Conservation (phyloP, 202 grass and related monocot genomes). For the Elaeis oleifera region DNA sequence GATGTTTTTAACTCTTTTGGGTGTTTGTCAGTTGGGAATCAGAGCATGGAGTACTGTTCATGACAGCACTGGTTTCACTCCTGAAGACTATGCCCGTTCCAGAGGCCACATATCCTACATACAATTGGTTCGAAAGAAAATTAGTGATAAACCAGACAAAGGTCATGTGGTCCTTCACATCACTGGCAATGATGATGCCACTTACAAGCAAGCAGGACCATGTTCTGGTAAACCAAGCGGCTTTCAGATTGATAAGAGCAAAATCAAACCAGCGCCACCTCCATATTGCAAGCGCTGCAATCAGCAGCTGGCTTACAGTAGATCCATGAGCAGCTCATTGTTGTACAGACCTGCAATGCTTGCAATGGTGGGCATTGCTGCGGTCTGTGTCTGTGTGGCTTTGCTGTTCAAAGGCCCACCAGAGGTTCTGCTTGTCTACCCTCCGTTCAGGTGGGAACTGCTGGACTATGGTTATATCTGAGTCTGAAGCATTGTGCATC, state of each 20-base stretch:
- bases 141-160: constrained; percentile 49
- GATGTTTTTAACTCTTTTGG: neutral
- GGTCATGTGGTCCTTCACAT: constrained; percentile 58
- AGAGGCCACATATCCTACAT: constrained; percentile 51
- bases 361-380: constrained; percentile 71
- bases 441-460: constrained; percentile 88
- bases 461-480: constrained; percentile 72
- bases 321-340: constrained; percentile 38
- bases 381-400: constrained; percentile 82
- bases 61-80: constrained; percentile 54
- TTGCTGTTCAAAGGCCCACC: constrained; percentile 75
- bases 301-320: constrained; percentile 33
- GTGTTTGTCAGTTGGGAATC: constrained; percentile 51
- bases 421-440: constrained; percentile 55
- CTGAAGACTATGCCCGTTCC: constrained; percentile 69
- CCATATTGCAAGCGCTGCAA: constrained; percentile 59
- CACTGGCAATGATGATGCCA: neutral
- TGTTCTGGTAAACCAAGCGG: constrained; percentile 32
- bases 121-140: constrained; percentile 75
- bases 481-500: neutral
- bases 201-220: constrained; percentile 20
- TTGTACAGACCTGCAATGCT: constrained; percentile 90
- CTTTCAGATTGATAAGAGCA: constrained; percentile 41
- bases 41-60: constrained; percentile 59
- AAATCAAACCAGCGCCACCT: constrained; percentile 24